Conservation (phyloP, 768 basidiomycete genomes). For the Mycena floridula region DNA sequence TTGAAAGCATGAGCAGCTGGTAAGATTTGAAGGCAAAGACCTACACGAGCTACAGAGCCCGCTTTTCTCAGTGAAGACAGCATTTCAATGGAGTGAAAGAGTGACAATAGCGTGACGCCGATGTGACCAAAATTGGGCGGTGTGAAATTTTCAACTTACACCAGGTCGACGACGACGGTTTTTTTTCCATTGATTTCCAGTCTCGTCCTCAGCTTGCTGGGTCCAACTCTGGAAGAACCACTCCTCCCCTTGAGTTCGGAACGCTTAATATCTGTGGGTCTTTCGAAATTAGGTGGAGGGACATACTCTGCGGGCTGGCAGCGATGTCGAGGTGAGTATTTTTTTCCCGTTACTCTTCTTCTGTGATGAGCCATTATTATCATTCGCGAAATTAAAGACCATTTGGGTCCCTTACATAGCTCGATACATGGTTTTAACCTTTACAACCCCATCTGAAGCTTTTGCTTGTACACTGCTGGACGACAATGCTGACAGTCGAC, state of each 20-base stretch:
- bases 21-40: conserved; percentile 12
- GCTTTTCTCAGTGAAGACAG: conserved; percentile 63
- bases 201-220: conserved; percentile 61
- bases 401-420: conserved; percentile 59
- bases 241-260: conserved; percentile 76
- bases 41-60: conserved; percentile 57
- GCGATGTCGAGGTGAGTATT: conserved; percentile 27
- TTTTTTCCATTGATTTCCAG: too few species aligned
- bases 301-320: conserved; percentile 31
- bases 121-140: too few species aligned
- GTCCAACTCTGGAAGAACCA: conserved; percentile 60
- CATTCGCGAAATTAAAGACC: conserved; percentile 70
- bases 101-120: too few species aligned
- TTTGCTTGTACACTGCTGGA: background rate
- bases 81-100: conserved; percentile 44
- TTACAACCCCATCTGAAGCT: conserved; percentile 74
- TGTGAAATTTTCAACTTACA: too few species aligned
- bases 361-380: conserved; percentile 12
- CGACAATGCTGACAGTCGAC: background rate
- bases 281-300: conserved; percentile 80
- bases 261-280: conserved; percentile 43
- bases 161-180: too few species aligned
- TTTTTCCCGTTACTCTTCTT: conserved; percentile 1
- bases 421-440: conserved; percentile 48
- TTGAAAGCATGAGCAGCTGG: conserved; percentile 3